Evolutionary conservation across 768 basidiomycete species (phyloP).

Genomic region (Roridomyces roridus): DNA sequence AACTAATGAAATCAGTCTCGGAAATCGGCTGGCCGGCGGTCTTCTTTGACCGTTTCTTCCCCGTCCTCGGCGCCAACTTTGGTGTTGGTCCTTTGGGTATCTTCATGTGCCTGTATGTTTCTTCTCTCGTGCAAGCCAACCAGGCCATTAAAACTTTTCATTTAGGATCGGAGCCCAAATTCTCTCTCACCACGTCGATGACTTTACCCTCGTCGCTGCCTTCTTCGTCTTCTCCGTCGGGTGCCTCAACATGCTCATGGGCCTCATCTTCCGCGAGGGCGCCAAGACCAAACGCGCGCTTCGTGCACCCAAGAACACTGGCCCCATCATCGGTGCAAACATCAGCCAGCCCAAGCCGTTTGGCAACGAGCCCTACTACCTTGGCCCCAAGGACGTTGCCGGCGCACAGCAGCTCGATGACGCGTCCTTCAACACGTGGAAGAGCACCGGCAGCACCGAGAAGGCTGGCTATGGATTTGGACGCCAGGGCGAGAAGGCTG

Average conservation of each 20-base stretch:
- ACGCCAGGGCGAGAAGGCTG: constrained; percentile 79
- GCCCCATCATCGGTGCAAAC: constrained; percentile 58
- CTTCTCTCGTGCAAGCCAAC: background rate
- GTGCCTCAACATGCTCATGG: constrained; percentile 82
- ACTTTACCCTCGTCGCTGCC: constrained; percentile 85
- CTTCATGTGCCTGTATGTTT: constrained; percentile 79
- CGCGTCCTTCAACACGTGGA: constrained; percentile 29
- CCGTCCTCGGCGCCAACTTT: constrained; percentile 85
- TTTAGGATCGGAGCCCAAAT: constrained; percentile 69
- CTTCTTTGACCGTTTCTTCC: constrained; percentile 90
- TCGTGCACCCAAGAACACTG: constrained; percentile 57
- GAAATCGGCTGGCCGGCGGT: constrained; percentile 78
- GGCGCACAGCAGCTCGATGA: constrained; percentile 29
- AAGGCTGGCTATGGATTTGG: constrained; percentile 77
- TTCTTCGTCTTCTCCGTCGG: constrained; percentile 87
- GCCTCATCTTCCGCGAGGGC: constrained; percentile 76
- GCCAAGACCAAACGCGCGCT: constrained; percentile 73
- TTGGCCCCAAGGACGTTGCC: constrained; percentile 38
- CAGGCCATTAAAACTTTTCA: background rate
- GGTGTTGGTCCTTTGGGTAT: constrained; percentile 89
- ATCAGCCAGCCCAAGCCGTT: constrained; percentile 38
- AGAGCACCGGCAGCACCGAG: constrained; percentile 41
- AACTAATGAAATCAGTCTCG: constrained; percentile 49
- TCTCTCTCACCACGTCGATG: constrained; percentile 79
- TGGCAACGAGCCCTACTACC: constrained; percentile 38